phyloP scores from a whole-genome alignment of 345 rosid genomes.

The Lepidium sativum region DNA sequence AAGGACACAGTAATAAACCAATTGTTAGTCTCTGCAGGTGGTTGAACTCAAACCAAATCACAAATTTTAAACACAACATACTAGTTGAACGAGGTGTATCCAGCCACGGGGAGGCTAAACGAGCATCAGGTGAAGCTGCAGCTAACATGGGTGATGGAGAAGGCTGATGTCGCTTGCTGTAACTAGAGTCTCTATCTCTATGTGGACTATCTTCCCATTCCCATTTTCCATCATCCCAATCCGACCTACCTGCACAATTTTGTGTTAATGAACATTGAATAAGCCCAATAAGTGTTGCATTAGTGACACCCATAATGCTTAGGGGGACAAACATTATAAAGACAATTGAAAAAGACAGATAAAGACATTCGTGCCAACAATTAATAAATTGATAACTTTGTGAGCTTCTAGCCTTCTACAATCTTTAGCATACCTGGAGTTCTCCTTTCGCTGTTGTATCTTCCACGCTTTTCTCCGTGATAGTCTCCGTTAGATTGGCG shows the following conservation, averaged over 20 bases:
- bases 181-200: constrained; percentile 45
- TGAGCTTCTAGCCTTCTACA: background rate
- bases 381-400: background rate
- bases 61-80: constrained; percentile 26
- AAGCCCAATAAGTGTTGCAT: background rate
- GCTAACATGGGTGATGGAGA: constrained; percentile 89
- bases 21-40: background rate
- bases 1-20: background rate
- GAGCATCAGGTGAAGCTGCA: constrained; percentile 94
- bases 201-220: constrained; percentile 86
- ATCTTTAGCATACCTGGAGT: constrained; percentile 55
- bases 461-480: constrained; percentile 49
- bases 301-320: background rate
- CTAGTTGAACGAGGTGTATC: constrained; percentile 64
- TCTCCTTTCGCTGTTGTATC: constrained; percentile 50
- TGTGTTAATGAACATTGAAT: constrained; percentile 4
- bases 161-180: constrained; percentile 50
- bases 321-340: background rate
- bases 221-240: constrained; percentile 96
- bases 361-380: background rate
- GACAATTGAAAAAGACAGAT: background rate
- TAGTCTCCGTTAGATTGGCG: constrained; percentile 35
- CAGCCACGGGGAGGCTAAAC: constrained; percentile 90
- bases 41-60: background rate
- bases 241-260: constrained; percentile 64